These are phyloP conservation scores for Pestalotiopsis sp. DNA, from an alignment of 2,329 filamentous ascomycete genomes.

Conservation along the genomic window DNA sequence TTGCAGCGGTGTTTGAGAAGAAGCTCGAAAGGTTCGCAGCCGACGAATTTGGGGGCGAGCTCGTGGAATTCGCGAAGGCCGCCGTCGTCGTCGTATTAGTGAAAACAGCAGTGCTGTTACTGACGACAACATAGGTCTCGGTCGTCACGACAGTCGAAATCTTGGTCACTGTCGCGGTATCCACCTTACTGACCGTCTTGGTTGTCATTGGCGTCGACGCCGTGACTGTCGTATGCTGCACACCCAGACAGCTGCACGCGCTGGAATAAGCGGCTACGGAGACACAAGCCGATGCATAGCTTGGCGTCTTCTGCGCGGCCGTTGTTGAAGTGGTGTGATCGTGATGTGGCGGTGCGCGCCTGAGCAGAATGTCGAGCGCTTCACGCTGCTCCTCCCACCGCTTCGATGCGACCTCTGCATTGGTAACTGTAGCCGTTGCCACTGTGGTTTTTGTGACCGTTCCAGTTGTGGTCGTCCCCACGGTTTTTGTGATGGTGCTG, in stretches of 20 bases:
- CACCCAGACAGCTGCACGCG: slow-evolving; percentile 23
- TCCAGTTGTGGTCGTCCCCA: slow-evolving; percentile 3
- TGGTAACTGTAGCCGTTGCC: slow-evolving; percentile 13
- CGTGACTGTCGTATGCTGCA: slow-evolving; percentile 17
- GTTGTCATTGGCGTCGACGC: slow-evolving; percentile 18
- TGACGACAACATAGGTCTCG: slow-evolving; percentile 12
- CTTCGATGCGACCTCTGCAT: slow-evolving; percentile 17
- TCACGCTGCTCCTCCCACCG: slow-evolving; percentile 22
- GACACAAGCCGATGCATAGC: slow-evolving; percentile 21
- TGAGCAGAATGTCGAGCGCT: slow-evolving; percentile 17
- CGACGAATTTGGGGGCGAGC: not conserved
- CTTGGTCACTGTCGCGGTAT: slow-evolving; percentile 13
- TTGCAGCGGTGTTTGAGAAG: not conserved
- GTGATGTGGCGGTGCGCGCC: slow-evolving; percentile 8
- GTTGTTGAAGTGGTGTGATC: slow-evolving; percentile 12
- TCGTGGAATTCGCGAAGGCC: slow-evolving; percentile 18
- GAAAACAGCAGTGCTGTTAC: slow-evolving; percentile 7
- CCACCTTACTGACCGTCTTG: slow-evolving; percentile 8
- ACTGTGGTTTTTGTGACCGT: slow-evolving; percentile 18
- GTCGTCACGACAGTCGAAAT: slow-evolving; percentile 13
- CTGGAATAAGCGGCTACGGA: slow-evolving; percentile 21
- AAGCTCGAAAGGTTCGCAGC: not conserved
- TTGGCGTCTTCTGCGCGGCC: slow-evolving; percentile 11
- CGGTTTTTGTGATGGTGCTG: slow-evolving; percentile 12
- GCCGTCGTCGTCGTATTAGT: slow-evolving; percentile 13